These are phyloP conservation scores for Dalechampia spathulata DNA, from an alignment of 441 rosid genomes.

Conservation along the genomic window DNA sequence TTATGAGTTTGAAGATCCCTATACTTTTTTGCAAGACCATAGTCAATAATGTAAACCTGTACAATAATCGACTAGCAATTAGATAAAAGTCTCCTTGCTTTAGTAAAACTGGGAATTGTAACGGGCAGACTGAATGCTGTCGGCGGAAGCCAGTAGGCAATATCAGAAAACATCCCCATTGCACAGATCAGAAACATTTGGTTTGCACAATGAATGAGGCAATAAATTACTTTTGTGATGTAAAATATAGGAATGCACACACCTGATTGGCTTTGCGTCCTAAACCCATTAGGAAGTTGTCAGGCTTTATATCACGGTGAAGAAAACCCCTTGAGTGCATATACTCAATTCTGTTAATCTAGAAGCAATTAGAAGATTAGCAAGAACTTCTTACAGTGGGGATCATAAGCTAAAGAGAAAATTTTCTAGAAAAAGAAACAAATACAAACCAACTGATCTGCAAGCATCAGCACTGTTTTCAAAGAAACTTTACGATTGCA, in stretches of 20 bases:
- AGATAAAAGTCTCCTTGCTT: slow-evolving; percentile 1
- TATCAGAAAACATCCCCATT: neutral
- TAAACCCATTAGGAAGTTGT: slow-evolving; percentile 90
- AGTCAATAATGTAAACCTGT: slow-evolving; percentile 85
- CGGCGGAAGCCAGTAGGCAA: too few species aligned
- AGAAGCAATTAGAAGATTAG: slow-evolving; percentile 10
- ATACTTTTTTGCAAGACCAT: slow-evolving; percentile 91
- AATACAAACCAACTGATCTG: slow-evolving; percentile 79
- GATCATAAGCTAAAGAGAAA: neutral
- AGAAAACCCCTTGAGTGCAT: slow-evolving; percentile 97
- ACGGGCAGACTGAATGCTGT: too few species aligned
- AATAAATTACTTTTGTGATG: neutral
- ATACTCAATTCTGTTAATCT: slow-evolving; percentile 89
- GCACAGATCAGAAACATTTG: slow-evolving; percentile 1
- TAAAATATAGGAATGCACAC: neutral
- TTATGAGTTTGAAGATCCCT: slow-evolving; percentile 92
- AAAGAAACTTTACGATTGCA: slow-evolving; percentile 75
- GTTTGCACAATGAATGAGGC: neutral
- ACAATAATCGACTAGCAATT: slow-evolving; percentile 4
- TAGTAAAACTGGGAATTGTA: neutral
- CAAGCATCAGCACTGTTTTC: slow-evolving; percentile 94
- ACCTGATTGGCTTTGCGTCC: slow-evolving; percentile 98
- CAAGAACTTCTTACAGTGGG: neutral
- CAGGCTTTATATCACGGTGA: slow-evolving; percentile 98
- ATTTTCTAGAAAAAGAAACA: slow-evolving; percentile 4